Conservation (phyloP, 176 grass and related monocot species). For the Rhynchospora tenuis region DNA sequence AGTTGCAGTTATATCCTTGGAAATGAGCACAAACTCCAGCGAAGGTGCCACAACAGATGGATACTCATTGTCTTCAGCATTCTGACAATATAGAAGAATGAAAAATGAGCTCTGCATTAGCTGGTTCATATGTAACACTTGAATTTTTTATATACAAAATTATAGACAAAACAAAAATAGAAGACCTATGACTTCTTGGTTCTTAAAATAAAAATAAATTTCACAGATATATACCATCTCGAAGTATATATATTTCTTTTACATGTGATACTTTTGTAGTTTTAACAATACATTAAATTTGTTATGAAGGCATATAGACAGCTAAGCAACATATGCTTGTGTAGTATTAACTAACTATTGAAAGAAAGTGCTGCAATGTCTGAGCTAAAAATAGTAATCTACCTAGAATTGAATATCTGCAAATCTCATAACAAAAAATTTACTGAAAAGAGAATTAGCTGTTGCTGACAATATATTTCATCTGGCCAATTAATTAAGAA, state of each 20-base stretch:
- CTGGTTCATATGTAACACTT: too few species aligned
- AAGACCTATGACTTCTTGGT: background rate
- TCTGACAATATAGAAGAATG: slow-evolving; percentile 26
- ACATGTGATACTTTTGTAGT: background rate
- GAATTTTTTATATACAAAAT: background rate
- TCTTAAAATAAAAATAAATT: background rate
- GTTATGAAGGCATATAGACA: background rate
- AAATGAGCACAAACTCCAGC: slow-evolving; percentile 51
- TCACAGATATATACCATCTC: background rate
- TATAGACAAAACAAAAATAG: too few species aligned
- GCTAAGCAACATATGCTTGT: background rate
- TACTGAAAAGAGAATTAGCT: background rate
- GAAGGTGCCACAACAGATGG: slow-evolving; percentile 34
- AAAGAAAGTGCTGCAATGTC: background rate
- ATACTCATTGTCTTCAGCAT: slow-evolving; percentile 73
- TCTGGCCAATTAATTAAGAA: background rate
- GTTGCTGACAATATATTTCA: background rate
- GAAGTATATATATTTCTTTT: background rate
- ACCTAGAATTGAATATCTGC: background rate
- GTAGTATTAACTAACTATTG: background rate
- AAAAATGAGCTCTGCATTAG: background rate
- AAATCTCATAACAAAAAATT: background rate
- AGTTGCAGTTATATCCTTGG: slow-evolving; percentile 42
- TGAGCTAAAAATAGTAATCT: background rate
- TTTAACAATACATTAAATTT: background rate